Conservation (phyloP, 768 basidiomycete species). For the Psilocybe azurescens region DNA sequence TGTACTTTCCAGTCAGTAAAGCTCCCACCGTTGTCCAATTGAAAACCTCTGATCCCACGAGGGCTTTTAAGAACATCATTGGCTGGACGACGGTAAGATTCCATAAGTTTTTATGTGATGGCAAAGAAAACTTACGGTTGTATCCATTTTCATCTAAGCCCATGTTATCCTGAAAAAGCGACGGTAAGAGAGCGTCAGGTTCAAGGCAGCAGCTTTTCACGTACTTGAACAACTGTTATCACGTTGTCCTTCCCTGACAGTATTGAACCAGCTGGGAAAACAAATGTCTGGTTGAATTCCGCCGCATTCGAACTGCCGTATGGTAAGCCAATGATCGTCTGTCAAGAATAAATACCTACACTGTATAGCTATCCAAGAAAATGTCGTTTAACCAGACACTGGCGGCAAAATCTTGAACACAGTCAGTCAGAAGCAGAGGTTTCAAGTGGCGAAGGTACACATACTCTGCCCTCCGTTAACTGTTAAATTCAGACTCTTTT, state of each 20-base stretch:
- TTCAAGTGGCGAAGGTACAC: not conserved
- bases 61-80: constrained; percentile 70
- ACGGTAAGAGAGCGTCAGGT: not conserved
- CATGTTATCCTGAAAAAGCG: constrained; percentile 68
- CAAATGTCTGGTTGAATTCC: constrained; percentile 71
- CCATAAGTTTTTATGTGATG: not conserved
- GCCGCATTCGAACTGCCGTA: constrained; percentile 33
- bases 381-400: constrained; percentile 80
- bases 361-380: constrained; percentile 39
- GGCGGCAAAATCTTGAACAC: constrained; percentile 71
- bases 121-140: constrained; percentile 38
- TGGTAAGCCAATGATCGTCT: not conserved
- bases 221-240: constrained; percentile 75
- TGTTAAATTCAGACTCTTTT: constrained; percentile 71
- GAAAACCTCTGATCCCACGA: constrained; percentile 79
- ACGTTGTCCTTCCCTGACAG: constrained; percentile 65
- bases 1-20: constrained; percentile 75
- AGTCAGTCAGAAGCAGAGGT: not conserved
- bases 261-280: constrained; percentile 63
- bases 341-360: constrained; percentile 1
- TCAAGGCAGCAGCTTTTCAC: constrained; percentile 7
- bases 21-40: constrained; percentile 54
- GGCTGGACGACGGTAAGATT: constrained; percentile 12
- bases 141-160: constrained; percentile 65
- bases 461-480: constrained; percentile 82